Conservation (phyloP, 331 rosid species). For the Rosa hybrid region DNA sequence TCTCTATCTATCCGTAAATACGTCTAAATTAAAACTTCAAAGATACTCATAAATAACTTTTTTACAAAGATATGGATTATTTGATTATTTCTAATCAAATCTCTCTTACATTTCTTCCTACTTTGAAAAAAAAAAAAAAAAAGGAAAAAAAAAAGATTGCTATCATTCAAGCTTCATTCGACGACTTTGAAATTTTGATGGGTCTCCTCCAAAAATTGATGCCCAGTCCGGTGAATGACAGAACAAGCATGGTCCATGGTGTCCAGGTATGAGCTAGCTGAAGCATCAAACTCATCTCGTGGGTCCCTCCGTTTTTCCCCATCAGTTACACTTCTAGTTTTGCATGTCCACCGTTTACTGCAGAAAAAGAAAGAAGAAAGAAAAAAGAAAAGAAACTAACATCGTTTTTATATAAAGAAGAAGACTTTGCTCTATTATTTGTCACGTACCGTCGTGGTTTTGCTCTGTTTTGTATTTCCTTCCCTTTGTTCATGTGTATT, state of each 20-base stretch:
- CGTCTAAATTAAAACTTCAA: not conserved
- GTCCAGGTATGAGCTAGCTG: not conserved
- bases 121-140: too few species aligned
- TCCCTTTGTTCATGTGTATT: not conserved
- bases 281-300: not conserved
- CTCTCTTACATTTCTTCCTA: not conserved
- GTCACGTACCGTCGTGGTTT: constrained; percentile 55
- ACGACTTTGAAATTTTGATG: not conserved
- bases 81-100: not conserved
- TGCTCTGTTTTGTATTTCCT: constrained; percentile 21
- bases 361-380: too few species aligned
- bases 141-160: not conserved
- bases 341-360: constrained; percentile 4
- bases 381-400: not conserved
- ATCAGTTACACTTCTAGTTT: not conserved
- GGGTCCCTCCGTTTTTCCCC: not conserved
- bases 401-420: not conserved
- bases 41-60: not conserved
- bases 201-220: not conserved
- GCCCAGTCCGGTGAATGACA: not conserved
- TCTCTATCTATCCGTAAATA: not conserved
- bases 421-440: constrained; percentile 14
- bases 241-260: constrained; percentile 4
- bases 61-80: not conserved
- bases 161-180: not conserved